Evolutionary conservation across 2,329 filamentous ascomycete species (phyloP).

Genomic region (Lecanicillium sp.): DNA sequence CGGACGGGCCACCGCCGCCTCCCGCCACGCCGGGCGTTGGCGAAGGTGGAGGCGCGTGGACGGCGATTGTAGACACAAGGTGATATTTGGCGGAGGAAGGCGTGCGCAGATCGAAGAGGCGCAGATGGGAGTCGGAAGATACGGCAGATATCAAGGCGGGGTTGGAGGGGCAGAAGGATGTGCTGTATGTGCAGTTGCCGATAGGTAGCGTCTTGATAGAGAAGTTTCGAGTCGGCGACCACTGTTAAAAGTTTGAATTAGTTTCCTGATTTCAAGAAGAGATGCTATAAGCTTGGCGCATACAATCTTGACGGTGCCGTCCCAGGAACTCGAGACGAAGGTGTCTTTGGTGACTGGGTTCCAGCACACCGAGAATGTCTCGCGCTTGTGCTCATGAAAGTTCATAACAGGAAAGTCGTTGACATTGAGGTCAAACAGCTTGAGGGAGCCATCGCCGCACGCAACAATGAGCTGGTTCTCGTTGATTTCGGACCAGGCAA

Average conservation of each 20-base stretch:
- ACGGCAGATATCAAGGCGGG: conserved; percentile 82
- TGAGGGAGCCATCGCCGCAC: conserved; percentile 88
- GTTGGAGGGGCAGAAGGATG: conserved; percentile 84
- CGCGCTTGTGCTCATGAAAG: conserved; percentile 88
- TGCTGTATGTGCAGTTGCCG: conserved; percentile 89
- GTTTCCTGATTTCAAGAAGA: neutral
- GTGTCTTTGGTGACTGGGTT: conserved; percentile 85
- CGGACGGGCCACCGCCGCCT: conserved; percentile 46
- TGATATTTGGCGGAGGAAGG: conserved; percentile 84
- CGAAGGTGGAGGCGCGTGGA: conserved; percentile 55
- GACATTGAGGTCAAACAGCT: conserved; percentile 82
- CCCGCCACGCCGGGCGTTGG: conserved; percentile 25
- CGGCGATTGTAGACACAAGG: conserved; percentile 73
- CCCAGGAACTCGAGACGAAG: conserved; percentile 90
- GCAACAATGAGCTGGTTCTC: conserved; percentile 89
- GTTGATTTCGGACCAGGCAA: conserved; percentile 92
- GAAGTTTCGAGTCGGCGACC: conserved; percentile 71
- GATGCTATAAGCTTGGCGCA: conserved; percentile 19
- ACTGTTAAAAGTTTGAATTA: conserved; percentile 39
- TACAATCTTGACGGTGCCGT: conserved; percentile 87
- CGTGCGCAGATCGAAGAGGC: conserved; percentile 86
- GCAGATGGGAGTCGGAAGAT: conserved; percentile 80
- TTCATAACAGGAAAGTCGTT: conserved; percentile 82
- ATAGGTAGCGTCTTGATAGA: conserved; percentile 83
- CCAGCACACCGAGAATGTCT: conserved; percentile 91